Conservation (phyloP, 768 basidiomycete genomes). For the Hygrophoropsis aurantiaca region DNA sequence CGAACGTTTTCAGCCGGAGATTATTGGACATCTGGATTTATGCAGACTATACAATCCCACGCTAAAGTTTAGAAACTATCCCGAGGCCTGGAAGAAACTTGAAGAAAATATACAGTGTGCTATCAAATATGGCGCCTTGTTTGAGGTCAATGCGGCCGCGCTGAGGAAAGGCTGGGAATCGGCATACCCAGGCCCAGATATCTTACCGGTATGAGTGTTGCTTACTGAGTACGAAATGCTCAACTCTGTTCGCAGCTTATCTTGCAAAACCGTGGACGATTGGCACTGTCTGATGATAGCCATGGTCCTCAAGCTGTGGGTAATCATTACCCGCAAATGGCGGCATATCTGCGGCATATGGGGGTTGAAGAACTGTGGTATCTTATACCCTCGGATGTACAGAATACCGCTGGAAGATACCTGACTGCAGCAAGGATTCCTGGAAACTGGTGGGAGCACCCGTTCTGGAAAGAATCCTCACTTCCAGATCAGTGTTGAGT, state of each 20-base stretch:
- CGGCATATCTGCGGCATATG: conserved; percentile 60
- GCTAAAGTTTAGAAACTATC: conserved; percentile 54
- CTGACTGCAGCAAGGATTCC: conserved; percentile 44
- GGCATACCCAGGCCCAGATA: conserved; percentile 80
- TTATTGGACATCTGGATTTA: conserved; percentile 93
- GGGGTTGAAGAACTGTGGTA: conserved; percentile 68
- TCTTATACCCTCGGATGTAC: conserved; percentile 37
- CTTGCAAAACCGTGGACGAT: conserved; percentile 61
- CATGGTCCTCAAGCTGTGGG: conserved; percentile 90
- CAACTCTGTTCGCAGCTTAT: conserved; percentile 55
- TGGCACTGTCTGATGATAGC: conserved; percentile 93
- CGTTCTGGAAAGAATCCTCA: conserved; percentile 48
- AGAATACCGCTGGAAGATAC: conserved; percentile 48
- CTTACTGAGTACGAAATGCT: not conserved
- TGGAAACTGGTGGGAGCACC: conserved; percentile 57
- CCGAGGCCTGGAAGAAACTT: conserved; percentile 61
- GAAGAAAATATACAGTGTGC: conserved; percentile 75
- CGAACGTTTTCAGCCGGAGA: conserved; percentile 71
- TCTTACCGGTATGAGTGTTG: conserved; percentile 59
- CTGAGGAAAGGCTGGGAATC: conserved; percentile 88
- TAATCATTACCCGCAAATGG: conserved; percentile 72
- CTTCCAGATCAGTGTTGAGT: no score
- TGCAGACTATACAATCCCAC: conserved; percentile 81
- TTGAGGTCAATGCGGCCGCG: conserved; percentile 92
- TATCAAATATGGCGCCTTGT: conserved; percentile 81